Conservation (phyloP, 768 basidiomycete species). For the Trametes maxima region DNA sequence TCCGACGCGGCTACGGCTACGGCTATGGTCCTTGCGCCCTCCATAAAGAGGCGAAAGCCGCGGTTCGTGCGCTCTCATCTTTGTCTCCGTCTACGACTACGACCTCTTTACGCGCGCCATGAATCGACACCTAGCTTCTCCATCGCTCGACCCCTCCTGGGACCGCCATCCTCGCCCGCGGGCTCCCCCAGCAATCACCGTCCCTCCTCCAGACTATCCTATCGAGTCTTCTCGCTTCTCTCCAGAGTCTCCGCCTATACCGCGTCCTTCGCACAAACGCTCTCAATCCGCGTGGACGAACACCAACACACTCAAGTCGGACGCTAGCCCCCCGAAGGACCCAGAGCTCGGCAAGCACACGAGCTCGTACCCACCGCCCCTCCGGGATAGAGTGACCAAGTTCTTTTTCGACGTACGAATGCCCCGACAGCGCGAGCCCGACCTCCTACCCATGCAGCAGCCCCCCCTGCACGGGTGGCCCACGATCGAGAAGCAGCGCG, state of each 20-base stretch:
- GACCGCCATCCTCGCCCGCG: constrained; percentile 16
- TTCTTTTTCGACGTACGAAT: constrained; percentile 41
- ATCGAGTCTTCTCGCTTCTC: constrained; percentile 46
- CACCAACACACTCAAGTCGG: constrained; percentile 27
- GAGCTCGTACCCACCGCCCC: constrained; percentile 14
- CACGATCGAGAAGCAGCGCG: constrained; percentile 42
- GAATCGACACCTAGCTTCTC: constrained; percentile 7
- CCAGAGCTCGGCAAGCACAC: constrained; percentile 35
- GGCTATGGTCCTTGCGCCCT: constrained; percentile 8
- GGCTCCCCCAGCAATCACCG: constrained; percentile 19
- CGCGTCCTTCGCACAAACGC: constrained; percentile 23
- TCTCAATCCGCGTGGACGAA: constrained; percentile 32
- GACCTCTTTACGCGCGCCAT: constrained; percentile 12
- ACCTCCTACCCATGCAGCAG: constrained; percentile 31
- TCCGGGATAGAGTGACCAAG: constrained; percentile 40
- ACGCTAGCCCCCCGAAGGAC: constrained; percentile 17
- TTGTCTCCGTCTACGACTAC: constrained; percentile 10
- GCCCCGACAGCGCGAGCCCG: constrained; percentile 30
- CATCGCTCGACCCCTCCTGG: constrained; percentile 10
- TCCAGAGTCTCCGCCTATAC: constrained; percentile 42
- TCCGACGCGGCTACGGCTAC: background rate
- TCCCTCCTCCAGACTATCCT: constrained; percentile 25
- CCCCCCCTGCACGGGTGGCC: constrained; percentile 38
- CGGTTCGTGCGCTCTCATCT: constrained; percentile 1
- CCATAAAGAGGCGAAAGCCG: constrained; percentile 13